phyloP scores from a whole-genome alignment of 23 red algal genomes.

The Gracilaria domingensis region DNA sequence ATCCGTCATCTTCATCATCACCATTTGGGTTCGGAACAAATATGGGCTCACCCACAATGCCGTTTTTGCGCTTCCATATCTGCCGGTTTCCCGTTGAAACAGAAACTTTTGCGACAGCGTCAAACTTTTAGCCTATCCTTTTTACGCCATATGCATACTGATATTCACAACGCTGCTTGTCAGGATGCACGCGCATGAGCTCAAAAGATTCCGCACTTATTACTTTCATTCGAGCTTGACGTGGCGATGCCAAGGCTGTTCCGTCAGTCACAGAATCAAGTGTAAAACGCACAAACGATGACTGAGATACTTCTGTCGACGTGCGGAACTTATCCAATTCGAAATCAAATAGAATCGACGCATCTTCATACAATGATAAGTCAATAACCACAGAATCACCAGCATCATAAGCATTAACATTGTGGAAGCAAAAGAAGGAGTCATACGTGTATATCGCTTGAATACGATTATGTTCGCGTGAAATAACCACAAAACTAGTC shows the following conservation, averaged over 20 bases:
- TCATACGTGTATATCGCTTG: conserved; percentile 52
- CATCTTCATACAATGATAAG: conserved; percentile 60
- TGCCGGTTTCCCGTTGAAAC: neutral
- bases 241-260: neutral
- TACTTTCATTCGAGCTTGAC: neutral
- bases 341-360: conserved; percentile 57
- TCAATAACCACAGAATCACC: conserved; percentile 45
- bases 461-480: conserved; percentile 20
- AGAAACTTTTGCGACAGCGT: conserved; percentile 45
- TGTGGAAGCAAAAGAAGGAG: conserved; percentile 72
- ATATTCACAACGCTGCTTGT: conserved; percentile 27
- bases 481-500: conserved; percentile 47
- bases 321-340: conserved; percentile 42
- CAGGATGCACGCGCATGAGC: conserved; percentile 49
- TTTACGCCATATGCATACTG: conserved; percentile 53
- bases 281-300: conserved; percentile 35
- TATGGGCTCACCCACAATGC: conserved; percentile 50
- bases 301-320: neutral
- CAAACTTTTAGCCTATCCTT: neutral
- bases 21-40: conserved; percentile 63
- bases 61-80: conserved; percentile 15
- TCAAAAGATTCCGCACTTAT: conserved; percentile 36
- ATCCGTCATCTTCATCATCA: conserved; percentile 55
- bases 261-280: conserved; percentile 19
- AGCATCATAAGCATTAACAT: conserved; percentile 61